Evolutionary conservation across 2,329 filamentous ascomycete genomes (phyloP).

Genomic region (Fonsecaea pugnacius): DNA sequence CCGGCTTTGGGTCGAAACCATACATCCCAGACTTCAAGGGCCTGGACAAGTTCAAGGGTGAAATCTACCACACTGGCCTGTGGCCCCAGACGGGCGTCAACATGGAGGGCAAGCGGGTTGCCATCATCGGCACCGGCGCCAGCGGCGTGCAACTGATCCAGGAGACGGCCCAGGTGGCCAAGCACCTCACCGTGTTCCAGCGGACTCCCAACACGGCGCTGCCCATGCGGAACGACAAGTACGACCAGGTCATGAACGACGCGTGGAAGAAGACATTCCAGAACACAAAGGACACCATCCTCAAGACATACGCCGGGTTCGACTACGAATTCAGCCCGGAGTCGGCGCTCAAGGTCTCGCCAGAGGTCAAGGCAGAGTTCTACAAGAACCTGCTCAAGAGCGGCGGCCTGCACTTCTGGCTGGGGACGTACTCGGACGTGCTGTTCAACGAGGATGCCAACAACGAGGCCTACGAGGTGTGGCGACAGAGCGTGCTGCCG

Average conservation of each 20-base stretch:
- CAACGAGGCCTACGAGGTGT: constrained; percentile 47
- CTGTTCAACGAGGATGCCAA: neutral
- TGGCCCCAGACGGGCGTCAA: constrained; percentile 31
- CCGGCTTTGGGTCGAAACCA: constrained; percentile 41
- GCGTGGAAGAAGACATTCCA: constrained; percentile 5
- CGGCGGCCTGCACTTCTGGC: neutral
- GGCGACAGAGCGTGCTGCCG: constrained; percentile 50
- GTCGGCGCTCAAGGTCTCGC: neutral
- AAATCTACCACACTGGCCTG: constrained; percentile 38
- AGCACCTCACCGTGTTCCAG: constrained; percentile 44
- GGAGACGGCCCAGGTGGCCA: constrained; percentile 44
- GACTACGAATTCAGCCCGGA: constrained; percentile 16
- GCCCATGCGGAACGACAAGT: neutral
- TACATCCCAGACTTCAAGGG: constrained; percentile 41
- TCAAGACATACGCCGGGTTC: constrained; percentile 13
- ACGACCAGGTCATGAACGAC: neutral
- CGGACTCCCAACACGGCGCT: constrained; percentile 42
- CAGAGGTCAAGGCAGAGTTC: constrained; percentile 1
- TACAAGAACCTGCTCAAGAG: constrained; percentile 1
- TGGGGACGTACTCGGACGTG: neutral
- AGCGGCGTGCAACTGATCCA: constrained; percentile 25
- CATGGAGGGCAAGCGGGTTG: constrained; percentile 24
- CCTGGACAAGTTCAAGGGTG: constrained; percentile 37
- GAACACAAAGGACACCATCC: constrained; percentile 11
- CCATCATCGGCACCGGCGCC: constrained; percentile 24